A percentile compares a stretch with the other conserved stretches of the same genome.
phyloP scores from a whole-genome alignment of 352 stramenopile species.

The Synura sp. region DNA sequence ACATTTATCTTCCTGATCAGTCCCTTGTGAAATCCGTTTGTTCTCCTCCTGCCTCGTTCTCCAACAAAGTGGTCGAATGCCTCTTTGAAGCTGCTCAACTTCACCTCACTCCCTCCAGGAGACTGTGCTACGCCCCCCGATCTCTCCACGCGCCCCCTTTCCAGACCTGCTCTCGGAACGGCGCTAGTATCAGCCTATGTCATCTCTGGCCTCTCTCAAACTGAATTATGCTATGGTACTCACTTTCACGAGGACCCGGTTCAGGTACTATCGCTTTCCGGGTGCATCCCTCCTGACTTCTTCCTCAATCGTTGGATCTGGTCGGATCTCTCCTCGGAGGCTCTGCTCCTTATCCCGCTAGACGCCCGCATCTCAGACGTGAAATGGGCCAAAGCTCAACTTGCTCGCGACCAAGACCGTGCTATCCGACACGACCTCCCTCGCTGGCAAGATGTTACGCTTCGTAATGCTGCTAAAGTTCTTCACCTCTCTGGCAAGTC shows the following conservation, averaged over 20 bases:
- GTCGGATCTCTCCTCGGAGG: no score
- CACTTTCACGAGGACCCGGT: neutral
- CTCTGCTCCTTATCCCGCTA: neutral
- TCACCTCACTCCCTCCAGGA: neutral
- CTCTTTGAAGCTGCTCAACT: constrained; percentile 20
- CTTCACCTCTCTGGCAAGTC: no score
- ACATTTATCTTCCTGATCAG: no score
- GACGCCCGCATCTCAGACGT: neutral
- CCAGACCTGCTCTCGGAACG: neutral
- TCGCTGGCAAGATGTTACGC: no score
- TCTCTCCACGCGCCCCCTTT: neutral
- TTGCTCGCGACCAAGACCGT: no score
- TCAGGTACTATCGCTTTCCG: neutral
- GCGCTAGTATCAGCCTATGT: neutral
- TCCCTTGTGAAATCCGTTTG: constrained; percentile 5
- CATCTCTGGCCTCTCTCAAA: no score
- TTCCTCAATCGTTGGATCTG: no score
- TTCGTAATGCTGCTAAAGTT: constrained; percentile 1
- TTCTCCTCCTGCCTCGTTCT: no score
- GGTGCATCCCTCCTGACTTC: no score
- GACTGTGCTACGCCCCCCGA: neutral
- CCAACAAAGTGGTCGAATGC: neutral
- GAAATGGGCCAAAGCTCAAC: neutral
- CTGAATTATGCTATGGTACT: neutral
- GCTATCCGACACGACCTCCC: neutral